Evolutionary conservation across 257 asterid genomes (phyloP).

Genomic region (Nicotiana knightiana): DNA sequence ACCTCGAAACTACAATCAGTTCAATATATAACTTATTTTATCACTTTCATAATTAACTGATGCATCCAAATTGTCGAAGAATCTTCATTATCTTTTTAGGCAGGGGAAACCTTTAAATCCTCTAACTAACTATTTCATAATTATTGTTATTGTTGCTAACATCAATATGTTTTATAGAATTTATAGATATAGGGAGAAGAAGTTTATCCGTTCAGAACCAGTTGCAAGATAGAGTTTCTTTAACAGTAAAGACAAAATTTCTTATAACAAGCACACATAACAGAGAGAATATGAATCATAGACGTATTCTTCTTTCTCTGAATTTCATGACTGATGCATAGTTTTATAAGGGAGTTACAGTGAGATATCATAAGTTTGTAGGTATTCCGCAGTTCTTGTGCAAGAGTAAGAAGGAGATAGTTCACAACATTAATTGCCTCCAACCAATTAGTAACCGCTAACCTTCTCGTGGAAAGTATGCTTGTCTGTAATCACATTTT

Average conservation of each 20-base stretch:
- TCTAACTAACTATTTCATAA: neutral
- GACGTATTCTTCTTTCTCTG: neutral
- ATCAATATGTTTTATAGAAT: neutral
- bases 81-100: neutral
- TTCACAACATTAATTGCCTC: neutral
- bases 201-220: neutral
- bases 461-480: constrained; percentile 47
- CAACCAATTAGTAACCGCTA: constrained; percentile 10
- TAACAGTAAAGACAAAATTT: neutral
- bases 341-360: neutral
- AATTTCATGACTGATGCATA: neutral
- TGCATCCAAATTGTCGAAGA: neutral
- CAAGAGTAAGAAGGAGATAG: neutral
- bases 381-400: neutral
- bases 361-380: neutral
- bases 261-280: too few species aligned
- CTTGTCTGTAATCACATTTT: constrained; percentile 45
- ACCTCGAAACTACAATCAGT: constrained; percentile 10
- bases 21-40: neutral
- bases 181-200: neutral
- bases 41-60: neutral
- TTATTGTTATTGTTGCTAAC: neutral
- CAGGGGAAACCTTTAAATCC: neutral
- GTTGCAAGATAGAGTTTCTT: neutral
- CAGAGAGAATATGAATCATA: neutral